These are phyloP conservation scores for Cercospora beticola DNA, from an alignment of 2,329 filamentous ascomycete species.

Conservation along the genomic window DNA sequence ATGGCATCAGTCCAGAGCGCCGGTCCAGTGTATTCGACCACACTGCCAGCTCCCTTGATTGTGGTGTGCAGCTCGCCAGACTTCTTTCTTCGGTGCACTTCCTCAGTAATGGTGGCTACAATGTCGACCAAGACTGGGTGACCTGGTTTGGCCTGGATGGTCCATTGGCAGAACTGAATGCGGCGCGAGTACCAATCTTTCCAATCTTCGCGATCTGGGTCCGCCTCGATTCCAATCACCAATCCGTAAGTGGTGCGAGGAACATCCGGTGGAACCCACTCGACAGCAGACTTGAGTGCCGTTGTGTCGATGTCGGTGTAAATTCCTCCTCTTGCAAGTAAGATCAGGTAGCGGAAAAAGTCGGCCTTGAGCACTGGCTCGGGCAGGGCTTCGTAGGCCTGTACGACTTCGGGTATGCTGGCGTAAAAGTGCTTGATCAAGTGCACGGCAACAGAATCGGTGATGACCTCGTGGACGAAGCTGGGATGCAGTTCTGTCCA, in stretches of 20 bases:
- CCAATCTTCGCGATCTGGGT: constrained; percentile 92
- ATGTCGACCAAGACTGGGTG: constrained; percentile 89
- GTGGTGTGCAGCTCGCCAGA: constrained; percentile 58
- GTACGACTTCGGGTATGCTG: constrained; percentile 54
- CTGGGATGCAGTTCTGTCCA: constrained; percentile 86
- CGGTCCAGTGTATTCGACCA: constrained; percentile 92
- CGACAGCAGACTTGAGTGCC: constrained; percentile 75
- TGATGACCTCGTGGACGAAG: constrained; percentile 95
- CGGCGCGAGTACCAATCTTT: constrained; percentile 91
- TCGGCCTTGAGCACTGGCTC: constrained; percentile 60
- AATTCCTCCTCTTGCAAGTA: constrained; percentile 74
- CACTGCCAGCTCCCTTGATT: constrained; percentile 58
- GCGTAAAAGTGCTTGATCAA: constrained; percentile 85
- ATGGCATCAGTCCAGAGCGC: constrained; percentile 91
- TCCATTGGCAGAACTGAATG: constrained; percentile 99
- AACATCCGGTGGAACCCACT: constrained; percentile 82
- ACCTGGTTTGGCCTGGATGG: constrained; percentile 91
- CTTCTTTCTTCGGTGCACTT: constrained; percentile 72
- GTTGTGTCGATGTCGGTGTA: constrained; percentile 84
- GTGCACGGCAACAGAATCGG: constrained; percentile 80
- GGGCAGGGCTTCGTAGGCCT: constrained; percentile 51
- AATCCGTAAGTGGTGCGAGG: constrained; percentile 77
- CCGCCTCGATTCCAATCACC: constrained; percentile 92
- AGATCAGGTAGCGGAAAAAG: constrained; percentile 67
- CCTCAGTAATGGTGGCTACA: constrained; percentile 79